These are phyloP conservation scores for Coemansia sp. DNA, from an alignment of 192 early-diverging fungal genomes.

Conservation along the genomic window DNA sequence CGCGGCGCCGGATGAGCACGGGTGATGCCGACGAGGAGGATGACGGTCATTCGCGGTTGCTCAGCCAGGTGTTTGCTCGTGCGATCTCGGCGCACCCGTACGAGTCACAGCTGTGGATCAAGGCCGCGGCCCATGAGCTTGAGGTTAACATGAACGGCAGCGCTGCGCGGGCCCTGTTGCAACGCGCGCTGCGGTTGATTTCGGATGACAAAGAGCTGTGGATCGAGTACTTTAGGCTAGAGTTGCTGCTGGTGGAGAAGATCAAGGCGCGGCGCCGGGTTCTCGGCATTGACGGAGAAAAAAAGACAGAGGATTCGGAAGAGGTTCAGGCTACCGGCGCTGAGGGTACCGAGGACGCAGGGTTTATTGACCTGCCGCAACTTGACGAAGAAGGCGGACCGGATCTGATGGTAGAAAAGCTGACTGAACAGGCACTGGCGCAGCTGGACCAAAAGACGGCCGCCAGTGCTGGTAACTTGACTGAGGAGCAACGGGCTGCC, in stretches of 20 bases:
- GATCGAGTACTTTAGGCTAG: slow-evolving; percentile 92
- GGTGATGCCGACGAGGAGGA: slow-evolving; percentile 14
- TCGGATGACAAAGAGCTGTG: slow-evolving; percentile 70
- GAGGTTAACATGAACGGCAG: slow-evolving; percentile 78
- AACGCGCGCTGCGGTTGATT: slow-evolving; percentile 83
- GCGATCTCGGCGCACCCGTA: slow-evolving; percentile 86
- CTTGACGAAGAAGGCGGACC: slow-evolving; percentile 60
- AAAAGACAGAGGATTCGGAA: slow-evolving; percentile 31
- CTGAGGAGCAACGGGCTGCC: slow-evolving; percentile 48
- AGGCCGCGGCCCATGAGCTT: slow-evolving; percentile 88
- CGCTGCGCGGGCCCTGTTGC: slow-evolving; percentile 76
- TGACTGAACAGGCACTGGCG: slow-evolving; percentile 45
- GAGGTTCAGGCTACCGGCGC: too few relatives aligned
- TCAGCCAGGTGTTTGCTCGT: slow-evolving; percentile 74
- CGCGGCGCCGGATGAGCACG: slow-evolving; percentile 30
- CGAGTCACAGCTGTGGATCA: slow-evolving; percentile 82
- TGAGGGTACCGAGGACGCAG: slow-evolving; percentile 37
- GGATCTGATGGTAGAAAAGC: slow-evolving; percentile 29
- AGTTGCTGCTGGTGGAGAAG: slow-evolving; percentile 85
- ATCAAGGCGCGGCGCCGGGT: slow-evolving; percentile 77
- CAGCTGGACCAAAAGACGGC: slow-evolving; percentile 22
- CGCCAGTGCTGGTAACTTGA: slow-evolving; percentile 23
- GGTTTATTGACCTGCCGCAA: slow-evolving; percentile 58
- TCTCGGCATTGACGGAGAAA: slow-evolving; percentile 63
- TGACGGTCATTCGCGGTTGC: slow-evolving; percentile 50